A percentile compares a stretch with the other conserved stretches of the same genome.
phyloP scores from a whole-genome alignment of 495 filamentous ascomycete genomes.

The Cudoniella acicularis region DNA sequence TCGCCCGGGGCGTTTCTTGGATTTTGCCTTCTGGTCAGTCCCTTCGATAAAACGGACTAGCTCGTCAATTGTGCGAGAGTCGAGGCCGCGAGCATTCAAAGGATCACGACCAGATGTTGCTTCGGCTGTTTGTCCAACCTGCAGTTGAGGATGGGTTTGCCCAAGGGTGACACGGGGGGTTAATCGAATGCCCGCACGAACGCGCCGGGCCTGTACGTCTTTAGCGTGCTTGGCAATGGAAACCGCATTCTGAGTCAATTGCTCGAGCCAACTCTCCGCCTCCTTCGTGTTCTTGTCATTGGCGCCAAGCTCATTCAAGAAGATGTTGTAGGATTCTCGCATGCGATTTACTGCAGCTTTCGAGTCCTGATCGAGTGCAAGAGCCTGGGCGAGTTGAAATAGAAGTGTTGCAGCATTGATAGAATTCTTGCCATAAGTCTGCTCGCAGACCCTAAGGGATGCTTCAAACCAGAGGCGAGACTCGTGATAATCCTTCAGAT shows the following conservation, averaged over 20 bases:
- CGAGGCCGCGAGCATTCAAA: slow-evolving; percentile 36
- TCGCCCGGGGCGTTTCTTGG: slow-evolving; percentile 65
- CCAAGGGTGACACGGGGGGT: slow-evolving; percentile 48
- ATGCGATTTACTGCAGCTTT: slow-evolving; percentile 87
- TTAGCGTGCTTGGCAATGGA: slow-evolving; percentile 89
- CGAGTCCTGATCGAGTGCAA: slow-evolving; percentile 88
- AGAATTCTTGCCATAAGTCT: slow-evolving; percentile 79
- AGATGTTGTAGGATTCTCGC: slow-evolving; percentile 94
- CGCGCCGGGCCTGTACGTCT: slow-evolving; percentile 68
- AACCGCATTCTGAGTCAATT: slow-evolving; percentile 92
- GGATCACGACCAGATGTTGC: slow-evolving; percentile 32
- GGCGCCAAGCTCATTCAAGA: slow-evolving; percentile 75
- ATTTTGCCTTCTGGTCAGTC: slow-evolving; percentile 53
- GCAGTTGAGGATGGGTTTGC: slow-evolving; percentile 37
- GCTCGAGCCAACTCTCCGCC: slow-evolving; percentile 90
- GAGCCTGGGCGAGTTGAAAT: slow-evolving; percentile 93
- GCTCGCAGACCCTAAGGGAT: slow-evolving; percentile 80
- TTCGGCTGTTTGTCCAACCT: slow-evolving; percentile 51
- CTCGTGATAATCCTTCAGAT: slow-evolving; percentile 84
- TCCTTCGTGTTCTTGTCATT: slow-evolving; percentile 95
- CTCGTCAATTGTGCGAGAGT: slow-evolving; percentile 79
- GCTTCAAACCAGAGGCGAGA: slow-evolving; percentile 96
- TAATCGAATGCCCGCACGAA: slow-evolving; percentile 49
- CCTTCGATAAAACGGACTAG: slow-evolving; percentile 85
- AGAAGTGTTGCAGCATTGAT: slow-evolving; percentile 93